Conservation (phyloP, 305 asterid species). For the Salvia sclarea region DNA sequence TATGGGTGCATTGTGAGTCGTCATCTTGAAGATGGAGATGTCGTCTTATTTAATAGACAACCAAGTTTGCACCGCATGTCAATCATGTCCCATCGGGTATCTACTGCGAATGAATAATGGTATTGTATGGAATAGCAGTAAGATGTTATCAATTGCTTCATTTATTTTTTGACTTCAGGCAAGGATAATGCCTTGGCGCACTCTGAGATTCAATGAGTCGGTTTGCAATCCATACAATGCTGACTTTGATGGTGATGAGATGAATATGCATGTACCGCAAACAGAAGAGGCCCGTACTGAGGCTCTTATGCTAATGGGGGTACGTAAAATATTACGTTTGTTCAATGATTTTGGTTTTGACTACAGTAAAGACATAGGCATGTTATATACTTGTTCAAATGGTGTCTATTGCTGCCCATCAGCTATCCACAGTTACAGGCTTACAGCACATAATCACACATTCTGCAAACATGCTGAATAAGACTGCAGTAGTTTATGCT, state of each 20-base stretch:
- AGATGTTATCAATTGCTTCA: conserved; percentile 27
- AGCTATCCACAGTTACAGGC: not conserved
- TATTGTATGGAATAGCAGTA: not conserved
- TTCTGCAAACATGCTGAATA: conserved; percentile 4
- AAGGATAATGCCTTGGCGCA: conserved; percentile 99
- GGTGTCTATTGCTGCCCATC: conserved; percentile 5
- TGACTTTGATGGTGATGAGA: conserved; percentile 99
- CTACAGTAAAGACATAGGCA: not conserved
- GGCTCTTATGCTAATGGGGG: conserved; percentile 97
- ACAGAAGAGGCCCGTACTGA: conserved; percentile 99
- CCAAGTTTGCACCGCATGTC: conserved; percentile 99
- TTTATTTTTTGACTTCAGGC: conserved; percentile 56
- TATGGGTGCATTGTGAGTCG: conserved; percentile 81
- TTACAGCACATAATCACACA: conserved; percentile 8
- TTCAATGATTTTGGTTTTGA: conserved; percentile 23
- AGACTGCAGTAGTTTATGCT: not conserved
- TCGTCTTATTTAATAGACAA: conserved; percentile 83
- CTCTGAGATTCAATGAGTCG: conserved; percentile 93
- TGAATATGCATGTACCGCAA: conserved; percentile 99
- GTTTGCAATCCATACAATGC: conserved; percentile 98
- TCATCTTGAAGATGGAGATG: conserved; percentile 92
- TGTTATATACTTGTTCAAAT: not conserved
- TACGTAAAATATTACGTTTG: conserved; percentile 36
- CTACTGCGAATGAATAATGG: conserved; percentile 23
- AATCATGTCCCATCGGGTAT: conserved; percentile 91